Evolutionary conservation across 2,329 filamentous ascomycete genomes (phyloP), one percentile per base, ranked within the genome.

Genomic region (Alternaria arbusti): DNA sequence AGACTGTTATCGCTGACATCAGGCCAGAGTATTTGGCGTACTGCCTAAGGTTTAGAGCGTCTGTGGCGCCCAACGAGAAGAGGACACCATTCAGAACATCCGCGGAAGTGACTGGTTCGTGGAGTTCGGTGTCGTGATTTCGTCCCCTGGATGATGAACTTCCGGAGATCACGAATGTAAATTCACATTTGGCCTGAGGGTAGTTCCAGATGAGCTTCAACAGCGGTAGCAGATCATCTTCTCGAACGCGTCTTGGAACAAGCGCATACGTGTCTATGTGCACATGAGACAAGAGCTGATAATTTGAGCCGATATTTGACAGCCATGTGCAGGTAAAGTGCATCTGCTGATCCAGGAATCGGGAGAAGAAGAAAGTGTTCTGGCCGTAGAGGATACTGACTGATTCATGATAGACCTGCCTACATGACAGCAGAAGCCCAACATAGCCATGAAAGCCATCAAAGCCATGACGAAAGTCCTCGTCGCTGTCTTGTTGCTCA

Each of bases 111-210:
- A 15, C 1, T 15, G 45, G 6, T 3, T 15, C 9, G 45, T 15
- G 2, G 2, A 3, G 4, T 5, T 1, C 15, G 5, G 32, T 13
- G 32, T 7, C 5, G 22, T 23, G 6, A 6, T 13, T 11, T 15
- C 7, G 10, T 22, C 9, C 6, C 2, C 25, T 1, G 7, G 0
- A 9, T 2, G 1, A 15, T 5, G 7, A 23, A 15, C 1, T 23
- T 13, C 22, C 6, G 22, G 45, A 5, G 11, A 0, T 1, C 0
- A 32, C 47, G 10, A 51, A 51, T 5, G 15, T 5, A 9, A 51
- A 6, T 9, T 36, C 2, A 2, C 50, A 52, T 30, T 36, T 52
- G 17, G 50, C 50, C 6, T 36, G 11, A 12, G n/a, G 28, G 7
- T 25, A 0, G 3, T 7, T 6, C 50, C 28, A 52, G 1, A 52